Conservation (phyloP, 441 rosid species). For the Brassica balearica region DNA sequence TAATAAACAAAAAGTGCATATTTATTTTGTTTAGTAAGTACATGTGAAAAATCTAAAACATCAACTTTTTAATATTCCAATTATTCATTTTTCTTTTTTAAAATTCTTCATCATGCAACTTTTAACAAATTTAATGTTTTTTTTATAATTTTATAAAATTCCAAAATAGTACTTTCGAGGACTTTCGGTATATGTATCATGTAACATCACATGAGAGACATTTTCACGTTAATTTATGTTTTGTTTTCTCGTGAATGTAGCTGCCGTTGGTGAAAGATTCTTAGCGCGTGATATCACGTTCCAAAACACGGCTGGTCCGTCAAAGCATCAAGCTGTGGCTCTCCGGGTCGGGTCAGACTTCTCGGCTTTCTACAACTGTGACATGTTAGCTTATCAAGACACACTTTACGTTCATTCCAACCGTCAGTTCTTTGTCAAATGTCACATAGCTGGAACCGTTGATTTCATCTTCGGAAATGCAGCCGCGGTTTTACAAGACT, state of each 20-base stretch:
- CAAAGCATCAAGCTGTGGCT: constrained; percentile 73
- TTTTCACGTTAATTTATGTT: not conserved
- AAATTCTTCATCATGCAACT: not conserved
- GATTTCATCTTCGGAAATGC: constrained; percentile 72
- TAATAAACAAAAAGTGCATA: not conserved
- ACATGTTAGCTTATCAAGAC: constrained; percentile 68
- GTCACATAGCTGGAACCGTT: constrained; percentile 58
- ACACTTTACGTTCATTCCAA: constrained; percentile 69
- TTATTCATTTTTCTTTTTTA: not conserved
- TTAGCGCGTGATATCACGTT: constrained; percentile 67
- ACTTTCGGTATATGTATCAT: not conserved
- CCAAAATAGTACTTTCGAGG: not conserved
- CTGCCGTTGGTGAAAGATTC: constrained; percentile 63
- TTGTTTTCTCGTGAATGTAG: constrained; percentile 31
- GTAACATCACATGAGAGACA: constrained; percentile 5
- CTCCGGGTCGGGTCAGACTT: constrained; percentile 68
- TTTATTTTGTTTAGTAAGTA: no score
- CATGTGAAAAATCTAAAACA: not conserved
- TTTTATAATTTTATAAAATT: not conserved
- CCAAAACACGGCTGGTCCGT: constrained; percentile 66
- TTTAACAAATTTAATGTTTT: not conserved
- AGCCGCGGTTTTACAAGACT: constrained; percentile 57
- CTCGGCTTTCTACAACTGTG: constrained; percentile 58
- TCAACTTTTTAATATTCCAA: not conserved
- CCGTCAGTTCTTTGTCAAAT: constrained; percentile 57